phyloP scores from a whole-genome alignment of 2,329 filamentous ascomycete species.

The Botryotinia convoluta region DNA sequence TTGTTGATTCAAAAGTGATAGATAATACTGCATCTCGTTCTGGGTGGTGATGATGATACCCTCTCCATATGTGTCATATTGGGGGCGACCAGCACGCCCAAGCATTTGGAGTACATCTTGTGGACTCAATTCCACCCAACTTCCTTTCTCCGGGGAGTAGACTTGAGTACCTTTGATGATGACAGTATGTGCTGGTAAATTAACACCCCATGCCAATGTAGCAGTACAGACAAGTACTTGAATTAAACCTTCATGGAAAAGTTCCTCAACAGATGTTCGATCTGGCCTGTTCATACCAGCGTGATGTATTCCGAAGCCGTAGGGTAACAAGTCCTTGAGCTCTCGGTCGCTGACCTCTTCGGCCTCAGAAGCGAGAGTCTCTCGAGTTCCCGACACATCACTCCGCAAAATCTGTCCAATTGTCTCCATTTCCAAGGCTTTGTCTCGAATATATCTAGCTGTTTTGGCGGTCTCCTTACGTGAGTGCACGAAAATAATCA shows the following conservation, averaged over 20 bases:
- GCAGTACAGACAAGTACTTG: constrained; percentile 97
- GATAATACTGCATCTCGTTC: constrained; percentile 92
- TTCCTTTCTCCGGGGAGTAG: constrained; percentile 97
- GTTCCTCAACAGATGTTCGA: constrained; percentile 89
- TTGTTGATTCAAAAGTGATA: constrained; percentile 95
- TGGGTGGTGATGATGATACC: constrained; percentile 98
- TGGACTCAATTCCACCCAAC: constrained; percentile 95
- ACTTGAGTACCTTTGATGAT: constrained; percentile 99
- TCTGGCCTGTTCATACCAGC: constrained; percentile 96
- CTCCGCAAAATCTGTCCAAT: constrained; percentile 93
- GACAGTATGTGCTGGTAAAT: constrained; percentile 93
- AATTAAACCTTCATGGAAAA: constrained; percentile 87
- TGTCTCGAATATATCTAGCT: constrained; percentile 91
- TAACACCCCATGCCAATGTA: constrained; percentile 98
- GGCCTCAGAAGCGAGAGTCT: constrained; percentile 82
- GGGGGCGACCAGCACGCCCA: constrained; percentile 90
- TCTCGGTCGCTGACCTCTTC: constrained; percentile 80
- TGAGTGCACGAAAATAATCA: constrained; percentile 98
- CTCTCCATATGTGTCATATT: constrained; percentile 96
- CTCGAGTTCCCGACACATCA: constrained; percentile 78
- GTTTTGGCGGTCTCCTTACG: constrained; percentile 98
- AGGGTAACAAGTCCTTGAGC: constrained; percentile 89
- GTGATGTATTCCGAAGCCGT: constrained; percentile 97
- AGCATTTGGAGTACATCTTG: constrained; percentile 99
- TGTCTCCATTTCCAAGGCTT: constrained; percentile 93